Base-by-base conservation (phyloP, 148 eudicot genomes). In the Diospyros kaki region DNA sequence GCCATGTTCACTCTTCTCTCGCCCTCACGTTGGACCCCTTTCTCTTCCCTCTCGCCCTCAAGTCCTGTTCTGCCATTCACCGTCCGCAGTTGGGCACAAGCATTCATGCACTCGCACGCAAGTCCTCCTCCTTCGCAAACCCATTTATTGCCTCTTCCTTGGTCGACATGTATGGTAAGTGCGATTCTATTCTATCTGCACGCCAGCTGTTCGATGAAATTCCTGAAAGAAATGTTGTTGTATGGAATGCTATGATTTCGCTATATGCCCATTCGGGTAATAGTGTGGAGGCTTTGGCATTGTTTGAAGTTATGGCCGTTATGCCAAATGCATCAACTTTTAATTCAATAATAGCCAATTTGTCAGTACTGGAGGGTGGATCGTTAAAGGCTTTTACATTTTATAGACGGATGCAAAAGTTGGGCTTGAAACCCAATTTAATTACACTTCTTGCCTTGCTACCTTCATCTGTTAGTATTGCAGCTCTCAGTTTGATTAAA, bases 241-340 rank as follows among this genome's bases (percentile, higher is more conserved):
- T 84, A 9, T 87, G 88, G 88, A 87, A 87, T 71, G 78, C 85
- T 0, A 84, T 87, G 84, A 81, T 87, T n/a, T 87, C 87, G 1
- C 60, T 84, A 0, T 83, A 84, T 77, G 68, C 82, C 1, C 83
- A 75, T 48, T 74, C 76, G 75, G 61, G 70, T 72, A 56, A 76
- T 72, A 75, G 80, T 39, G 41, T 71, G 17, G 69, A 75, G 56
- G 86, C 86, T 59, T 45, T 83, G 66, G 48, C 71, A 63, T 73
- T 87, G 87, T 83, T 87, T 79, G 86, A 81, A 40, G 45, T 53
- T 9, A 84, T 87, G 81, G 83, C 83, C 78, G 81, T 82, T 69
- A 18, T n/a, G 43, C 87, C 87, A 5, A 84, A 68, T 63, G 81
- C 77, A 1, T 84, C 90, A 13, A 81, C 86, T 0, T 87, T 82